Percentiles rank a stretch among this genome's conserved stretches.
Conservation (phyloP, 371 early-diverging fungal genomes). For the Haplosporangium sp. region DNA sequence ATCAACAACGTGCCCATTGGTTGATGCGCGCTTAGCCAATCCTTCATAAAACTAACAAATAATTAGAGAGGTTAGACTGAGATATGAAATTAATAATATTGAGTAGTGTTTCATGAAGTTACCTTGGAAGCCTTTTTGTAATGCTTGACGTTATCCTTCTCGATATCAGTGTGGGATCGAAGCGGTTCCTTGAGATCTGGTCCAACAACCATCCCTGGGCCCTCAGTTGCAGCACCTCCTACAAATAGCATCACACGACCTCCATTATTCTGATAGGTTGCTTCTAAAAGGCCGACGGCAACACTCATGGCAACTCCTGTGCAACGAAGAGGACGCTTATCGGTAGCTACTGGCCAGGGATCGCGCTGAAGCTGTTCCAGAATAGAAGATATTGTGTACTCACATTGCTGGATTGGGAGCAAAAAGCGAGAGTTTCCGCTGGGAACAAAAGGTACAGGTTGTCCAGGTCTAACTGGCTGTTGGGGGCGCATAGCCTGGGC, state of each 20-base stretch:
- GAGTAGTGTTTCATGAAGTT: background rate
- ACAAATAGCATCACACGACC: conserved; percentile 97
- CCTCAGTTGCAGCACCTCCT: conserved; percentile 98
- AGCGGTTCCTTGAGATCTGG: conserved; percentile 95
- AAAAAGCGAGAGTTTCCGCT: conserved; percentile 75
- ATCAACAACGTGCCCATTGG: conserved; percentile 88
- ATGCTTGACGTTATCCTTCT: conserved; percentile 94
- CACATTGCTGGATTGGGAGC: conserved; percentile 93
- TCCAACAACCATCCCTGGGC: conserved; percentile 97
- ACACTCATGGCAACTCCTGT: conserved; percentile 98
- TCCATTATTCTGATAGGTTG: conserved; percentile 93
- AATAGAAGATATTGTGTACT: conserved; percentile 93
- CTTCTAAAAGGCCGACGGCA: conserved; percentile 96
- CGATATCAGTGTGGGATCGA: conserved; percentile 97
- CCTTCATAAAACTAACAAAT: conserved; percentile 88
- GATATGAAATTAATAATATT: background rate
- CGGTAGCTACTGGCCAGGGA: conserved; percentile 98
- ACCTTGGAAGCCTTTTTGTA: conserved; percentile 91
- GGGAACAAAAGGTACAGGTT: conserved; percentile 59
- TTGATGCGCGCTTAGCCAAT: conserved; percentile 89
- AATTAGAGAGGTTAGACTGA: background rate
- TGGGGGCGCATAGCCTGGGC: conserved; percentile 68
- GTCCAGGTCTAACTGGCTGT: conserved; percentile 75
- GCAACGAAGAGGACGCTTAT: conserved; percentile 95
- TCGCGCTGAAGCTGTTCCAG: conserved; percentile 97